phyloP scores from a whole-genome alignment of 108 stramenopile genomes.

The Nitzschia putrida region DNA sequence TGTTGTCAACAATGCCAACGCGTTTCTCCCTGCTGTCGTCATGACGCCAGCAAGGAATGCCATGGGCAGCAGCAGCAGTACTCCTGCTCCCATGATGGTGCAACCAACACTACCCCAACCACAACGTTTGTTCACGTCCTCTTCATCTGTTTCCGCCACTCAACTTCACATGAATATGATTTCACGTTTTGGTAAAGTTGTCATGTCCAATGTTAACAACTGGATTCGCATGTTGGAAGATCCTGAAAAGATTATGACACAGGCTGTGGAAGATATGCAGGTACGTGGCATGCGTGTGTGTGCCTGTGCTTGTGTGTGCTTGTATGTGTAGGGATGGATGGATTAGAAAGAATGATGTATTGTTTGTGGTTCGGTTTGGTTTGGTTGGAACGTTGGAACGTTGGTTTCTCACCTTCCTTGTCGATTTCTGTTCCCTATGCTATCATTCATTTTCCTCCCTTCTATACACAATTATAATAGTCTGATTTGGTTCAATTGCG shows the following conservation, averaged over 20 bases:
- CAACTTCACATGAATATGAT: slow-evolving; percentile 80
- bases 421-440: not conserved
- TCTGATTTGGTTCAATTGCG: slow-evolving; percentile 92
- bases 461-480: slow-evolving; percentile 45
- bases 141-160: slow-evolving; percentile 9
- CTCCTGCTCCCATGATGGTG: too few relatives aligned
- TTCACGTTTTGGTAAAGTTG: slow-evolving; percentile 81
- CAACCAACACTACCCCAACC: too few relatives aligned
- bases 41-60: too few relatives aligned
- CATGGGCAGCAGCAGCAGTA: too few relatives aligned
- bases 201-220: slow-evolving; percentile 91
- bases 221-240: slow-evolving; percentile 90
- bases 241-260: slow-evolving; percentile 96
- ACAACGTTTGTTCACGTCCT: not conserved
- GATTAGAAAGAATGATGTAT: too few relatives aligned
- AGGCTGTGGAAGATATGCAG: slow-evolving; percentile 98
- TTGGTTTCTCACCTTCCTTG: not conserved
- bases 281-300: slow-evolving; percentile 32
- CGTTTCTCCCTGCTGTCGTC: too few relatives aligned
- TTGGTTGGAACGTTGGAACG: too few relatives aligned
- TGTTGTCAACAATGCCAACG: too few relatives aligned
- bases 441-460: not conserved
- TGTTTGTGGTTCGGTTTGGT: not conserved
- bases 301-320: not conserved
- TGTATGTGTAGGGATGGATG: too few relatives aligned